Base-by-base conservation (phyloP, 2,329 filamentous ascomycete genomes). In the Monosporascus cannonballus region DNA sequence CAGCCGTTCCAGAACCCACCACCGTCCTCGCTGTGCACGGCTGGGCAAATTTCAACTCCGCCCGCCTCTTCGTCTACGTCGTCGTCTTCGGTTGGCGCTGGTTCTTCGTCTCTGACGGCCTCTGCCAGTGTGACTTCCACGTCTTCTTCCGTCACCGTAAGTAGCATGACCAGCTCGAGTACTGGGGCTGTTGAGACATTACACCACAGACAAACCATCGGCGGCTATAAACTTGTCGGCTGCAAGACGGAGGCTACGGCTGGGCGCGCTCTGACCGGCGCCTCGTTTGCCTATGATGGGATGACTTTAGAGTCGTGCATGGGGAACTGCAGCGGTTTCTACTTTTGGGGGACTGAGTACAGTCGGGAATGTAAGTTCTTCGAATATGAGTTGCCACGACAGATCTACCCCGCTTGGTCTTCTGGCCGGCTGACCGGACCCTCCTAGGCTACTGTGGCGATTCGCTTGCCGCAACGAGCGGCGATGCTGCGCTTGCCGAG, bases 341-440 rank as follows among this genome's bases (percentile, higher is more conserved):
- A 68, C 46, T 78, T 75, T 57, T 80, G 73, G 67, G 78, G 73
- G 3, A 74, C 76, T 6, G 77, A 81, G 58, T 80, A 76, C 55
- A 75, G 76, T 9, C 69, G 74, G 27, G 77, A 80, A 62, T 79
- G 76, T 72, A 53, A 68, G 69, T 48, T 34, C 24, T 38, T 14
- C 37, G 47, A 36, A 34, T 5, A 34, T 5, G 30, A 34, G 30
- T 34, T 14, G 14, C 4, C 30, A 34, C 11, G 1, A 14, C 11
- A 14, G 30, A 34, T 14, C 9, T 34, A 34, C 11, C 30, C 30
- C 30, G 30, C 30, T 11, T 34, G 30, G 5, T 14, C 3, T 34
- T 34, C 30, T 42, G 5, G 48, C 18, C 34, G 39, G 49, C 58
- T 64, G 27, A 62, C 48, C 25, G 18, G 22, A 34, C 14, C 30